Evolutionary conservation across 495 filamentous ascomycete species (phyloP).

Genomic region (Aspergillus affinis): DNA sequence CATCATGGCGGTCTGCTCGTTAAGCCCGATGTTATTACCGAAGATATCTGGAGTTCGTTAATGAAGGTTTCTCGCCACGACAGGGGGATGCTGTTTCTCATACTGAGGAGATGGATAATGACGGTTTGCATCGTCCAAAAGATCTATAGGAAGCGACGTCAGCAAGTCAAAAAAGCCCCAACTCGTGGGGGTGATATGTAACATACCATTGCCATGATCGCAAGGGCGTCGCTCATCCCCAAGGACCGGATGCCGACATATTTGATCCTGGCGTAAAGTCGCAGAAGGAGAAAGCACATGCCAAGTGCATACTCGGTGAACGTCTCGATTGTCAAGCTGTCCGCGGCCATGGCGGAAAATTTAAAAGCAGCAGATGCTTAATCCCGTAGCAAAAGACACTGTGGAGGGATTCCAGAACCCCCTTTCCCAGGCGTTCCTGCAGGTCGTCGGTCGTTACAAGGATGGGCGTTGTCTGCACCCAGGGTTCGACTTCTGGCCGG

Average conservation of each 20-base stretch:
- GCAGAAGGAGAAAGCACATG: constrained; percentile 19
- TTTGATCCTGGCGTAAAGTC: constrained; percentile 18
- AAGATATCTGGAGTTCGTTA: constrained; percentile 12
- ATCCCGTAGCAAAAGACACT: neutral
- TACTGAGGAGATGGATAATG: constrained; percentile 21
- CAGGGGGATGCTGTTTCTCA: neutral
- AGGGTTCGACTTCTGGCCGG: too few relatives aligned
- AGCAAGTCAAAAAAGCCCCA: neutral
- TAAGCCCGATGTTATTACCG: constrained; percentile 26
- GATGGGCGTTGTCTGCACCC: too few relatives aligned
- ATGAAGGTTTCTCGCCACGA: neutral
- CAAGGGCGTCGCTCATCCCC: constrained; percentile 26
- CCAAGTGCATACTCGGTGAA: constrained; percentile 29
- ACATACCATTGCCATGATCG: constrained; percentile 23
- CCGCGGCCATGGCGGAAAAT: constrained; percentile 10
- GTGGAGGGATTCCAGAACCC: neutral
- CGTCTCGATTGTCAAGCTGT: constrained; percentile 15
- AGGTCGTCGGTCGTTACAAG: neutral
- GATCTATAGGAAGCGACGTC: constrained; percentile 7
- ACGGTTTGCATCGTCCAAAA: constrained; percentile 23
- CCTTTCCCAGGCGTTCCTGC: neutral
- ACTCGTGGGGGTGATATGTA: neutral
- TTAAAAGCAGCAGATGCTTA: neutral
- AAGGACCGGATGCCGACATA: constrained; percentile 19
- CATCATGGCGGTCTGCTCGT: constrained; percentile 16